phyloP scores from a whole-genome alignment of 2,329 filamentous ascomycete genomes.

The Fusarium austroafricanum region DNA sequence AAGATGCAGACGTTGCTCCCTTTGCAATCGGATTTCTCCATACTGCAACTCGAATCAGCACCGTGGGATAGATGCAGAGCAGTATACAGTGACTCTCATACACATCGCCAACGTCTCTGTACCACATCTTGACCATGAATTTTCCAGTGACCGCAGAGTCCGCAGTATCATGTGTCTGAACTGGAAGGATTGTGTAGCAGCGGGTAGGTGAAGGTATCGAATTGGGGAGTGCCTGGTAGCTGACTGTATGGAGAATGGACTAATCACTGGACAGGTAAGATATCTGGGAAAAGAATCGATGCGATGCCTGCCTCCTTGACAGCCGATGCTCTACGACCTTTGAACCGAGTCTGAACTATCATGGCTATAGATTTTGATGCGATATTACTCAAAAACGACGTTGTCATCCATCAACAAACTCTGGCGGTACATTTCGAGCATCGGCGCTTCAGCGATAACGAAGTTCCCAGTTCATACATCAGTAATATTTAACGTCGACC shows the following conservation, averaged over 20 bases:
- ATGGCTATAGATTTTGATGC: neutral
- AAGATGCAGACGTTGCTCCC: rapidly evolving
- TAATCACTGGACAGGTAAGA: neutral
- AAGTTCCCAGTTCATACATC: neutral
- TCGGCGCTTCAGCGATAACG: neutral
- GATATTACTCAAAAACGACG: neutral
- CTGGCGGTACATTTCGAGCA: too few species aligned
- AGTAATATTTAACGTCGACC: neutral
- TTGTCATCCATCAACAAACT: neutral
- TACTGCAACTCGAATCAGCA: neutral
- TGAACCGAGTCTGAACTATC: neutral
- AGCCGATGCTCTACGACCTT: neutral
- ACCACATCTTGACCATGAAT: neutral
- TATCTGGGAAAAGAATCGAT: neutral
- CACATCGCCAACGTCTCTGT: neutral
- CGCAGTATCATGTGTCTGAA: neutral
- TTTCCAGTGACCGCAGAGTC: neutral
- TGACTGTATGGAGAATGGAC: neutral
- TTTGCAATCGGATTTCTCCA: too few species aligned
- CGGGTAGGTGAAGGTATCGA: neutral
- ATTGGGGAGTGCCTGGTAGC: too few species aligned
- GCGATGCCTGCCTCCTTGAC: neutral
- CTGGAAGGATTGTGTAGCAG: neutral
- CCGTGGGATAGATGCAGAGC: neutral
- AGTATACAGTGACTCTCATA: neutral